Base-by-base conservation (phyloP, 192 early-diverging fungal genomes). In the Funneliformis mosseae region DNA sequence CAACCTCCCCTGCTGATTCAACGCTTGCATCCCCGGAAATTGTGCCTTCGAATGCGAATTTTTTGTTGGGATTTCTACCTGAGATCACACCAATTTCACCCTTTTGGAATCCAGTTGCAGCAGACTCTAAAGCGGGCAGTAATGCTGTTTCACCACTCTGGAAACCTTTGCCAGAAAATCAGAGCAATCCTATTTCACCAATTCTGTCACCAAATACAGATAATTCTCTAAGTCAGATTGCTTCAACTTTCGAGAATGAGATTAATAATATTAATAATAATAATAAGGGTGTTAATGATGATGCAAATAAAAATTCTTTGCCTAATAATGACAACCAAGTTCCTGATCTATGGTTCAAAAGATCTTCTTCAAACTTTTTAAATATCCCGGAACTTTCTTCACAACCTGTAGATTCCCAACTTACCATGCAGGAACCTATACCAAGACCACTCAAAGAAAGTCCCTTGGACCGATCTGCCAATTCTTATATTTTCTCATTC, bases 61-160 rank as follows among this genome's bases (percentile, higher is more conserved):
- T 10, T 21, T 6, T 43, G 41, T 41, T 41, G 8, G 68, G 23
- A 70, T 45, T 70, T 10, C n/a, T 70, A 70, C 68, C 68, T 42
- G 68, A 70, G n/a, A 42, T 70, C 39, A 70, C 33, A 39, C 68
- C 68, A 70, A 70, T 42, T 42, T 70, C 68, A 16, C 68, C 68
- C 3, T 43, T 70, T 1, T 70, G 38, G 68, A 42, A 42, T 42
- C 21, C 38, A 11, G 41, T 9, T 23, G 9, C 27, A 8, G 28
- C 23, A 27, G 55, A 59, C 55, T 59, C 55, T 8, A 59, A 59
- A 59, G 5, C 50, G 16, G 16, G 50, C 16, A 55, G 50, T 18
- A 55, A 55, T 55, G 21, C 18, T 21, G 50, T 55, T 55, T 55
- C 50, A 21, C 50, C 50, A 7, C 50, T 55, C 21, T 55, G 50